These are phyloP conservation scores for Basidiobolus heterosporus DNA, from an alignment of 371 early-diverging fungal genomes.

Conservation along the genomic window DNA sequence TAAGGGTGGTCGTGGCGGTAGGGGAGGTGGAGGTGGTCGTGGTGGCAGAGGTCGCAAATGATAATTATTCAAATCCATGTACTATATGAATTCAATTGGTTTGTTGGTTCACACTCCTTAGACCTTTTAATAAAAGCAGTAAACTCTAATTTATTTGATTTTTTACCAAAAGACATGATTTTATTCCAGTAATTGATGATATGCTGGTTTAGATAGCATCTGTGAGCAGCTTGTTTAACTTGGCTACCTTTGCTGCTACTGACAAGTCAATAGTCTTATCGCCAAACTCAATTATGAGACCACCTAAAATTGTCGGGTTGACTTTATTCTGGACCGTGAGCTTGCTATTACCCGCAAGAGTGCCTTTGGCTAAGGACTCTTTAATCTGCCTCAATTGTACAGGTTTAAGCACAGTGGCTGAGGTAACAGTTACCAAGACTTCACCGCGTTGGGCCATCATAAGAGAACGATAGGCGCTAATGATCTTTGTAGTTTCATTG, in stretches of 20 bases:
- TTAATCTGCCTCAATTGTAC: constrained; percentile 27
- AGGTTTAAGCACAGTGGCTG: constrained; percentile 49
- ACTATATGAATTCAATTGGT: too few species aligned
- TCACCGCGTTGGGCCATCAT: constrained; percentile 88
- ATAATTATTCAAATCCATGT: too few species aligned
- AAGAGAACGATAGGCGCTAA: constrained; percentile 58
- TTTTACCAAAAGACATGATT: too few species aligned
- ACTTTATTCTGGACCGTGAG: constrained; percentile 14
- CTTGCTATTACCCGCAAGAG: constrained; percentile 30
- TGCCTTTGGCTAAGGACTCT: constrained; percentile 28
- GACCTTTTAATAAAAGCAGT: too few species aligned
- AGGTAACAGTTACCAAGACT: constrained; percentile 73
- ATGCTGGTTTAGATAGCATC: neutral
- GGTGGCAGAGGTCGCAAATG: too few species aligned
- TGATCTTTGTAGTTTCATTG: constrained; percentile 64
- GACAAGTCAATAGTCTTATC: constrained; percentile 96
- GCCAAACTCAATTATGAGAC: constrained; percentile 89
- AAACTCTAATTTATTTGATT: too few species aligned
- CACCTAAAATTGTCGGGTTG: constrained; percentile 87
- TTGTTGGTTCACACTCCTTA: too few species aligned
- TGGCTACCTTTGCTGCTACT: constrained; percentile 81
- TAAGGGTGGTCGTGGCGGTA: neutral
- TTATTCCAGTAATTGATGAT: too few species aligned
- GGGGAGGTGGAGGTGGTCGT: neutral
- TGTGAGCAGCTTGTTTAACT: constrained; percentile 76